These are phyloP conservation scores for Arthromyces matolae DNA, from an alignment of 768 basidiomycete genomes.

Conservation along the genomic window DNA sequence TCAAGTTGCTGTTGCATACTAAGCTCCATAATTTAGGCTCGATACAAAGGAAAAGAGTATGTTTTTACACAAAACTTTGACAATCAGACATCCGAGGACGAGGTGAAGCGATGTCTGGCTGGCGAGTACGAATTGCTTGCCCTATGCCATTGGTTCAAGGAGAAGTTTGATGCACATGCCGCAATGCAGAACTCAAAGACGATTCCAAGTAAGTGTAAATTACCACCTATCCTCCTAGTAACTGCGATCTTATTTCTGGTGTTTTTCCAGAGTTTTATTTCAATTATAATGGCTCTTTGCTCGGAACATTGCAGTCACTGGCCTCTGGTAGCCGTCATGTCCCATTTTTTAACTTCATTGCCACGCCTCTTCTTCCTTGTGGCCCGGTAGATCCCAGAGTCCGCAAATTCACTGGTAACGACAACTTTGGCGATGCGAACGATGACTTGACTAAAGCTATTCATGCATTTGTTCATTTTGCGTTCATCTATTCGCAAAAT, in stretches of 20 bases:
- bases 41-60: constrained; percentile 16
- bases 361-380: constrained; percentile 25
- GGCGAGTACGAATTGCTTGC: constrained; percentile 18
- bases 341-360: constrained; percentile 18
- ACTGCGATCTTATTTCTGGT: not conserved
- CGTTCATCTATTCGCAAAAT: not conserved
- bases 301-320: not conserved
- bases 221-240: not conserved
- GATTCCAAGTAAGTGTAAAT: not conserved
- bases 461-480: not conserved
- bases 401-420: constrained; percentile 27
- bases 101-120: constrained; percentile 10
- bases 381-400: constrained; percentile 17
- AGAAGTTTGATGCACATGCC: constrained; percentile 12
- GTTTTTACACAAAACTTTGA: constrained; percentile 18
- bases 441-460: not conserved
- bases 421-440: not conserved
- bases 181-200: not conserved
- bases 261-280: constrained; percentile 23
- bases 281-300: constrained; percentile 14
- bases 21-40: not conserved
- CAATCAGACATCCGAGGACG: not conserved
- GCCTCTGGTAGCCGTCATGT: not conserved
- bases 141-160: constrained; percentile 17
- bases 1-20: not conserved